A percentile compares a stretch with the other conserved stretches of the same genome.
Conservation (phyloP, 2,329 filamentous ascomycete species). For the Grosmannia serpens region DNA sequence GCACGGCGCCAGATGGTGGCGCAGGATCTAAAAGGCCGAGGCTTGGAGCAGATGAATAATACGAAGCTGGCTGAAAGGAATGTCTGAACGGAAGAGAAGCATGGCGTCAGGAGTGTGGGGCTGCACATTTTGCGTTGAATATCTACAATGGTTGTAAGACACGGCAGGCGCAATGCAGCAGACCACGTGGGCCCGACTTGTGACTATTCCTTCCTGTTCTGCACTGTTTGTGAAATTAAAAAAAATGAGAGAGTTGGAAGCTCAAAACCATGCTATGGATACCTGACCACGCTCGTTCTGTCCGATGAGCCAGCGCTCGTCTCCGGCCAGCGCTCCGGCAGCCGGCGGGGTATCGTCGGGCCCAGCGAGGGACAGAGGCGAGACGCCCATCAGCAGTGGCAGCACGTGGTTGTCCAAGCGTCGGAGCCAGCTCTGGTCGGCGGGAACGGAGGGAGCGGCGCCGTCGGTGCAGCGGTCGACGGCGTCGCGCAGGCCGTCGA, state of each 20-base stretch:
- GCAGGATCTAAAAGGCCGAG: not conserved
- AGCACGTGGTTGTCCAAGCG: no score
- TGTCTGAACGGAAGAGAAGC: not conserved
- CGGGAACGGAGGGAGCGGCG: no score
- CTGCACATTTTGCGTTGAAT: not conserved
- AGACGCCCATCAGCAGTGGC: no score
- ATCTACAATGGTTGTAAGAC: not conserved
- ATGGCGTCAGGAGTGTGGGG: conserved; percentile 5
- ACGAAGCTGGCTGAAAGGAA: not conserved
- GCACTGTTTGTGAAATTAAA: no score
- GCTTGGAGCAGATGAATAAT: not conserved
- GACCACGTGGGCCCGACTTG: not conserved
- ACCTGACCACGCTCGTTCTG: conserved; percentile 40
- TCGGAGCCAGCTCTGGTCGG: no score
- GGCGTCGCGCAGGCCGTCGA: no score
- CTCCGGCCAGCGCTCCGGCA: conserved; percentile 23
- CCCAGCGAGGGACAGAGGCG: no score
- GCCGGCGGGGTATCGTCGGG: no score
- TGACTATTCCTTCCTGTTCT: no score
- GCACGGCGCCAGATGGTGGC: not conserved
- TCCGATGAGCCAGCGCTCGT: conserved; percentile 51
- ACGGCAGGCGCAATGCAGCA: no score
- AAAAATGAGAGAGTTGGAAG: no score
- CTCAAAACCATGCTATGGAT: conserved; percentile 40
- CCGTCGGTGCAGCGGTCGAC: no score